Percentiles rank a stretch among this genome's conserved stretches.
These are phyloP conservation scores for Agastache rugosa DNA, from an alignment of 257 asterid species.

Conservation along the genomic window DNA sequence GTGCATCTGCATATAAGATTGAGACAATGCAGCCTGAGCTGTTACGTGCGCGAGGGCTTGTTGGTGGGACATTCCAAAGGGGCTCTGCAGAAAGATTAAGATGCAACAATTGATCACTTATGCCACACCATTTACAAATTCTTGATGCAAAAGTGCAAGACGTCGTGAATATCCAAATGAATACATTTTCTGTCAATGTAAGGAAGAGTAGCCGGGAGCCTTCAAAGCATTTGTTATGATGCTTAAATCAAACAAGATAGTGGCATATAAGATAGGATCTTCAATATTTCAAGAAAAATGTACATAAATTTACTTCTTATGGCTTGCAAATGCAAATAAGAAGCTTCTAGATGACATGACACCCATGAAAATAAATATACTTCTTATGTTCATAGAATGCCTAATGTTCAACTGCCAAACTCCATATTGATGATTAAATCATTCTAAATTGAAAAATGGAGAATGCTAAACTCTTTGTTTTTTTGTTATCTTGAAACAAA, in stretches of 20 bases:
- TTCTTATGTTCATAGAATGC: not conserved
- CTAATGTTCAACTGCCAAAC: not conserved
- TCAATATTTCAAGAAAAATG: not conserved
- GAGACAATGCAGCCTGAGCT: conserved; percentile 87
- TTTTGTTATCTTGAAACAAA: no score
- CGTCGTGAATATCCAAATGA: not conserved
- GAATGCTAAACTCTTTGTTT: conserved; percentile 18
- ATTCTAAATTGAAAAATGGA: not conserved
- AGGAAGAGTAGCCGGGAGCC: not conserved
- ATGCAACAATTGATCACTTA: conserved; percentile 21
- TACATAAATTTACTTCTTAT: not conserved
- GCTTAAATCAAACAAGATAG: not conserved
- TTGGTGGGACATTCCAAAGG: conserved; percentile 98
- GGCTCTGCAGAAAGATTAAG: conserved; percentile 63
- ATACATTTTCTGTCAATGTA: conserved; percentile 18
- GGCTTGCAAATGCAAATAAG: no score
- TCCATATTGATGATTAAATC: conserved; percentile 7
- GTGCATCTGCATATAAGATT: conserved; percentile 65
- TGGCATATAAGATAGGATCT: not conserved
- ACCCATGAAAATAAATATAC: not conserved
- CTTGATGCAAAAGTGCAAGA: not conserved
- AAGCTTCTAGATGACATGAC: no score
- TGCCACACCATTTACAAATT: not conserved
- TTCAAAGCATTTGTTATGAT: not conserved
- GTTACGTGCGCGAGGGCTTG: conserved; percentile 97